Evolutionary conservation across 1,284 basidiomycete genomes (phyloP).

Genomic region (Coniophora puteana): DNA sequence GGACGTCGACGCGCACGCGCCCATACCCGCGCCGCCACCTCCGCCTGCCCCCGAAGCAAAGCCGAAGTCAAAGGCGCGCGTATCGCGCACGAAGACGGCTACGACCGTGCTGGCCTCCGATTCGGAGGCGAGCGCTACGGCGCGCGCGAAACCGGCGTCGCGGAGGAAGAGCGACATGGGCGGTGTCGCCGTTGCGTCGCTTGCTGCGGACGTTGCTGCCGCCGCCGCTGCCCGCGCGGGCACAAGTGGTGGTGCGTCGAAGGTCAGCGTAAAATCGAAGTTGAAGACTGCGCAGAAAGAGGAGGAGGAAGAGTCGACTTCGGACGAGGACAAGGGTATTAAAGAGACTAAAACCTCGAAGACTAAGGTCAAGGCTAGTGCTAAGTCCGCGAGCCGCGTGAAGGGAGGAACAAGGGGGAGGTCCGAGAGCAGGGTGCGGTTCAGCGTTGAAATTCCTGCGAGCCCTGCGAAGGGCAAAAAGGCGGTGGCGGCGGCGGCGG

Average conservation of each 20-base stretch:
- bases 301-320: slow-evolving; percentile 4
- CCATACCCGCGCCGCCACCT: slow-evolving; percentile 18
- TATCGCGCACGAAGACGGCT: too few relatives aligned
- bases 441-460: too few relatives aligned
- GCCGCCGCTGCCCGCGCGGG: slow-evolving; percentile 8
- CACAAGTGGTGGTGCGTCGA: too few relatives aligned
- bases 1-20: slow-evolving; percentile 16
- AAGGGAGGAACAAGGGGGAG: slow-evolving; percentile 4
- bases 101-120: slow-evolving; percentile 21
- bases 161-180: slow-evolving; percentile 21
- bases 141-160: slow-evolving; percentile 8
- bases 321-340: slow-evolving; percentile 6
- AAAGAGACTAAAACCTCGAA: slow-evolving; percentile 2
- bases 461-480: not conserved
- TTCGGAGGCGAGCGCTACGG: slow-evolving; percentile 18
- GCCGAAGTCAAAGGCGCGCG: slow-evolving; percentile 9
- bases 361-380: slow-evolving; percentile 12
- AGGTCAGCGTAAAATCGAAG: too few relatives aligned
- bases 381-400: slow-evolving; percentile 1
- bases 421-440: slow-evolving; percentile 13
- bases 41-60: slow-evolving; percentile 23
- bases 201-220: slow-evolving; percentile 1
- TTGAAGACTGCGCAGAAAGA: slow-evolving; percentile 5
- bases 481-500: too few relatives aligned
- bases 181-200: slow-evolving; percentile 13